Evolutionary conservation across 345 rosid species (phyloP).

Genomic region (Eucalyptus viminalis): DNA sequence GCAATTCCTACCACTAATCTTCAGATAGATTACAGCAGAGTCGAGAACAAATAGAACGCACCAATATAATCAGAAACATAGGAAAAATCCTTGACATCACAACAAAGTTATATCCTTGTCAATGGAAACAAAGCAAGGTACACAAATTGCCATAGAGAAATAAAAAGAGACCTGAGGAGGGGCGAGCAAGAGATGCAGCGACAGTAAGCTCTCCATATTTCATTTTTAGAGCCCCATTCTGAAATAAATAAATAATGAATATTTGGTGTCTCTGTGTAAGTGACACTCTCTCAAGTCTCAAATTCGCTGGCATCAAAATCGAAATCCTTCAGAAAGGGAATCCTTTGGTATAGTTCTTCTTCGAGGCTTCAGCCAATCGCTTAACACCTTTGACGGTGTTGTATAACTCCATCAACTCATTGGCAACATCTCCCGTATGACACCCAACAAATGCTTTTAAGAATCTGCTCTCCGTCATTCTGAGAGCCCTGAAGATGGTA

Average conservation of each 20-base stretch:
- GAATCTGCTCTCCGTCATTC: conserved; percentile 61
- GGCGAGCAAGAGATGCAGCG: not conserved
- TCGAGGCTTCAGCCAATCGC: conserved; percentile 58
- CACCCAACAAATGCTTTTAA: conserved; percentile 42
- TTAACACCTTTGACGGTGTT: conserved; percentile 27
- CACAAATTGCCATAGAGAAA: not conserved
- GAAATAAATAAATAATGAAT: not conserved
- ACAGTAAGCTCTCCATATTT: not conserved
- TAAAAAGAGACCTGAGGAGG: not conserved
- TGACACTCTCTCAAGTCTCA: not conserved
- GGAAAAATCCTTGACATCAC: not conserved
- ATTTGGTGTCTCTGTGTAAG: not conserved
- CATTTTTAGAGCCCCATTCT: not conserved
- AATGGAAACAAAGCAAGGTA: not conserved
- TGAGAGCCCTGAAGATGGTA: conserved; percentile 27
- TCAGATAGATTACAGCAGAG: not conserved
- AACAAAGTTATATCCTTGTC: not conserved
- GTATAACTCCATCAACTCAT: conserved; percentile 45
- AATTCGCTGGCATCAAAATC: not conserved
- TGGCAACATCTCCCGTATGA: conserved; percentile 39
- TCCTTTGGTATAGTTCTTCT: conserved; percentile 27
- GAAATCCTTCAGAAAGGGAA: conserved; percentile 46
- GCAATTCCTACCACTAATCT: not conserved
- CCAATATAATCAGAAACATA: not conserved
- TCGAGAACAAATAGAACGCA: not conserved